Evolutionary conservation across 1,284 basidiomycete species (phyloP), one percentile per base, ranked within the genome.

Genomic region (Cutaneotrichosporon curvatum): DNA sequence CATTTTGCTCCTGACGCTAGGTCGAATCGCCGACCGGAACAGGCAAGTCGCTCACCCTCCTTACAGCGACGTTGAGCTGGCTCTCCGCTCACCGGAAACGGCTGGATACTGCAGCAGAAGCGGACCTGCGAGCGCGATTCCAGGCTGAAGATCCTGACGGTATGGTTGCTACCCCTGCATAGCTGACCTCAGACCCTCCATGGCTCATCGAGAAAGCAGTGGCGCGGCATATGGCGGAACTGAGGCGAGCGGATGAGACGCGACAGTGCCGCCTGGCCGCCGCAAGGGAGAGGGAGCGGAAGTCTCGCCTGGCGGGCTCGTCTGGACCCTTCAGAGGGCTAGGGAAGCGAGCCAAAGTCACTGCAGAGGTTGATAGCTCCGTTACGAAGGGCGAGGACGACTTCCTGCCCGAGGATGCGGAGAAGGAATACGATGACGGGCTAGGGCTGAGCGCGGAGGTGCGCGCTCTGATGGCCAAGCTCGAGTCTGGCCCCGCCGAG

Each of bases 11-110:
- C 43, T 50, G 45, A 50, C 37, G 8, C 3, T 45, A 71, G 68
- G 67, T 88, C 18, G 87, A 90, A 65, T 87, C 84, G 54, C 88
- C 87, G 0, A 90, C 87, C 0, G 87, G 87, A 54, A 90, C 87
- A 78, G 88, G 88, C 22, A 92, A 92, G 70, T 87, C 86, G 0
- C 71, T 91, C n/a, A 87, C 83, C 56, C 76, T 92, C 3, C 74
- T 92, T 4, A 87, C 84, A 45, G 78, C 85, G 2, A 80, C 85
- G 11, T 67, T 92, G 40, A 82, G 84, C 2, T 92, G 89, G 88
- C 75, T 92, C 3, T 63, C 71, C 2, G 85, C 57, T 1, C 59
- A 72, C 45, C 40, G 54, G 34, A 49, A 53, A 16, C 55, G 71
- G 1, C 43, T 65, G 12, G 57, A 62, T 16, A 43, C 50, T 14